These are phyloP conservation scores for Tuber umbilicatum DNA, from an alignment of 495 filamentous ascomycete genomes.

Conservation along the genomic window DNA sequence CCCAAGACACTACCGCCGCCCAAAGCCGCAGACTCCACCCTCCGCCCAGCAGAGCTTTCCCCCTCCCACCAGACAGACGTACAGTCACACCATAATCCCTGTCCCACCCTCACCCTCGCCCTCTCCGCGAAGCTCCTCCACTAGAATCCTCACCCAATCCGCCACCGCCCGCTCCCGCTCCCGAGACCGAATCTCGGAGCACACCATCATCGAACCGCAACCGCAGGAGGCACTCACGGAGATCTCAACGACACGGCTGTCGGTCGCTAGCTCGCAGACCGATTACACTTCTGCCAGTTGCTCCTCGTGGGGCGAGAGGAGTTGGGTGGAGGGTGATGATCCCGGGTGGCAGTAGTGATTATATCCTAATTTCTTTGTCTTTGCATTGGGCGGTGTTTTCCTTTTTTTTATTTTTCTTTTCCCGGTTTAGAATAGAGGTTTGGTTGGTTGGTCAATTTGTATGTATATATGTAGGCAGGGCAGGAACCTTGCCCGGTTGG, in stretches of 20 bases:
- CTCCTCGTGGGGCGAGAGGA: slow-evolving; percentile 30
- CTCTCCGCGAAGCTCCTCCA: slow-evolving; percentile 7
- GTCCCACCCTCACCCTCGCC: slow-evolving; percentile 3
- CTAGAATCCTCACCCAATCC: slow-evolving; percentile 20
- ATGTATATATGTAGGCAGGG: slow-evolving; percentile 7
- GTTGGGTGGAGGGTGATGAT: slow-evolving; percentile 26
- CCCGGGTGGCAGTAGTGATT: slow-evolving; percentile 24
- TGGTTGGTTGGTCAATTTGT: neutral
- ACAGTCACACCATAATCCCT: slow-evolving; percentile 7
- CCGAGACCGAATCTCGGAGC: slow-evolving; percentile 22
- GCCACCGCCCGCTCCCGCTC: slow-evolving; percentile 11
- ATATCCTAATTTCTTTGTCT: neutral
- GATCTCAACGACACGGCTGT: slow-evolving; percentile 15
- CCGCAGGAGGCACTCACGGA: slow-evolving; percentile 14
- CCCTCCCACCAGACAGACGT: neutral
- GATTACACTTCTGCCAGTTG: slow-evolving; percentile 24
- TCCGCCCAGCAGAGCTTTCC: slow-evolving; percentile 9
- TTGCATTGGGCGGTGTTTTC: slow-evolving; percentile 1
- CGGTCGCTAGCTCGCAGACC: neutral
- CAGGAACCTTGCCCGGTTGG: neutral
- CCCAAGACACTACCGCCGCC: slow-evolving; percentile 10
- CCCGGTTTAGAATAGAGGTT: neutral
- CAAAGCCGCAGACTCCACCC: slow-evolving; percentile 18
- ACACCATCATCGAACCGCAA: slow-evolving; percentile 29
- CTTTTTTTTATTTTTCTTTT: slow-evolving; percentile 7